These are phyloP conservation scores for Straminergon stramineum DNA, from an alignment of 225 moss, liverwort and hornwort species.

Conservation along the genomic window DNA sequence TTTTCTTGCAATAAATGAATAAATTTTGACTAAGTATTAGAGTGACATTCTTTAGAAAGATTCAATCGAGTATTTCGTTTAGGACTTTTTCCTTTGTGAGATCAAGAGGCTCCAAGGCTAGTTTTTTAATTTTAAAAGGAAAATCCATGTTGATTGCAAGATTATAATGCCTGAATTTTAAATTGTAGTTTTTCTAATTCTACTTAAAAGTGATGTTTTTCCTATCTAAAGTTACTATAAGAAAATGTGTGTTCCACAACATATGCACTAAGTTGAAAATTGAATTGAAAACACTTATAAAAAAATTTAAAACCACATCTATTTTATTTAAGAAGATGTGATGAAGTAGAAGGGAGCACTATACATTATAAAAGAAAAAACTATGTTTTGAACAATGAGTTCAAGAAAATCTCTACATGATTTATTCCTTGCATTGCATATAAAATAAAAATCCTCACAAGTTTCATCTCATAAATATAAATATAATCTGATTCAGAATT, in stretches of 20 bases:
- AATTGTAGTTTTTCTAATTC: neutral
- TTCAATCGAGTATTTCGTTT: neutral
- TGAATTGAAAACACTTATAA: neutral
- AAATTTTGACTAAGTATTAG: neutral
- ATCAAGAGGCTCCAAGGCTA: neutral
- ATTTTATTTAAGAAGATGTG: neutral
- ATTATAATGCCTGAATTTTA: neutral
- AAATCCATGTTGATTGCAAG: neutral
- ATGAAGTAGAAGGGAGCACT: neutral
- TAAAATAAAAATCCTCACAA: neutral
- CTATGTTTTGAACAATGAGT: neutral
- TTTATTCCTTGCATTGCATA: neutral
- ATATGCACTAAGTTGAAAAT: neutral
- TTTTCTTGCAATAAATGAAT: neutral
- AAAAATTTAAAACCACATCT: neutral
- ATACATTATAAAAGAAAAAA: neutral
- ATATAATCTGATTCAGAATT: fast-evolving
- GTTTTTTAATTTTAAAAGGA: neutral
- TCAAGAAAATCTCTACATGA: neutral
- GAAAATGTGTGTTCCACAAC: neutral
- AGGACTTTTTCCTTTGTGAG: neutral
- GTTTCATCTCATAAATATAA: neutral
- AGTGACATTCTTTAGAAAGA: neutral
- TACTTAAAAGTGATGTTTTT: neutral
- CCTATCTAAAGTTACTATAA: neutral